Base-by-base conservation (phyloP, 768 basidiomycete genomes). In the Zangia roseola region DNA sequence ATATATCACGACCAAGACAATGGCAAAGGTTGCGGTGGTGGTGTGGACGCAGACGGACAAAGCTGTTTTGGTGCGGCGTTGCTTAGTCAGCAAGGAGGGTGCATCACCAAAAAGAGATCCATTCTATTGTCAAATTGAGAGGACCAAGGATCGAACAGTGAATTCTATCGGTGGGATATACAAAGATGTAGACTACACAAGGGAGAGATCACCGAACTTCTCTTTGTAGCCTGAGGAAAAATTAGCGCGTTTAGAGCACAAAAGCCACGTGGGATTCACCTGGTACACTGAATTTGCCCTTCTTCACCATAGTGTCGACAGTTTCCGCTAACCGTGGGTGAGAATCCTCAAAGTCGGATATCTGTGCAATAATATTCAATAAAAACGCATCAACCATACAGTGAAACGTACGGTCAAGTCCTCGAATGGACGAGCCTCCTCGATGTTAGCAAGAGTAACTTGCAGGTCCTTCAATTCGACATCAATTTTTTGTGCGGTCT, bases 281-380 rank as follows among this genome's bases (percentile, higher is more conserved):
- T 62, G 95, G 95, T 50, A 97, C 94, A 62, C 88, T 92, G 88
- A 92, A 97, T 77, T 97, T 97, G 71, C 94, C 94, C 76, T 97
- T 94, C 82, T 88, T 85, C 55, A 97, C 70, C 93, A 97, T 95
- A 58, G 79, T 88, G 74, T 97, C 92, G 51, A 97, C 91, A 36
- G 88, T 84, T 71, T 97, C 84, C 33, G 78, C 74, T 69, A 98
- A 84, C 70, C 91, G 91, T 16, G 97, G 97, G 71, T 97, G 88
- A 21, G 95, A 95, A 53, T 85, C 79, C 58, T 86, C 84, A 59
- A 98, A 90, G 53, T 99, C 95, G 63, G 88, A 85, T 54, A 85
- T 77, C 93, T 95, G 60, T 49, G 16, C 25, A 45, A 57, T 16
- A 37, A 10, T n/a, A 41, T 19, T 17, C 49, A 33, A 45, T 6